Percentiles rank a stretch among this genome's conserved stretches.
phyloP scores from a whole-genome alignment of 345 rosid species.

The Gossypium thurberi region DNA sequence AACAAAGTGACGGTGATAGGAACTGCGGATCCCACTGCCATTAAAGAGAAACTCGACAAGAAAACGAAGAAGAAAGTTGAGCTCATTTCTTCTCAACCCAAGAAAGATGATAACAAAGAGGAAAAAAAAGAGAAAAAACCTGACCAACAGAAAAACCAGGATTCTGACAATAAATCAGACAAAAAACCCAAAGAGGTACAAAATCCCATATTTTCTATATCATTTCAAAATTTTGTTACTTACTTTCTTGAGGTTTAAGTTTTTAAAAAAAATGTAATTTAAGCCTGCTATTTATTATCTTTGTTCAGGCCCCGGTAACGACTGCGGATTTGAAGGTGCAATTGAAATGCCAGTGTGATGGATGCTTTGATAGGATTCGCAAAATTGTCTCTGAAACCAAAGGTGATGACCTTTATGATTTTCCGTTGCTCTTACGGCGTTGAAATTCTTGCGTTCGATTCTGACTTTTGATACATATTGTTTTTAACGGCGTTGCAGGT shows the following conservation, averaged over 20 bases:
- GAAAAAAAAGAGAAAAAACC: constrained; percentile 13
- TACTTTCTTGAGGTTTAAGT: neutral
- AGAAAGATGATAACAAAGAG: constrained; percentile 37
- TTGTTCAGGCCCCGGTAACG: constrained; percentile 45
- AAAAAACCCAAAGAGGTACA: constrained; percentile 53
- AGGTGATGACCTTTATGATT: constrained; percentile 35
- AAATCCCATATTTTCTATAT: neutral
- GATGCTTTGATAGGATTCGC: constrained; percentile 62
- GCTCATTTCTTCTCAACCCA: constrained; percentile 71
- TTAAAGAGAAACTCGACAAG: constrained; percentile 35
- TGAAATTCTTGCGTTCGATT: neutral
- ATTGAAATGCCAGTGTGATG: constrained; percentile 67
- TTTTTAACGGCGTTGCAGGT: constrained; percentile 30
- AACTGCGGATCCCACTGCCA: constrained; percentile 47
- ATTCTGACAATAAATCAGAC: constrained; percentile 16
- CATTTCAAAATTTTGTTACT: neutral
- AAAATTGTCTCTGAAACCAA: constrained; percentile 41
- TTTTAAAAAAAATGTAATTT: neutral
- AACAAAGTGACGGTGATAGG: constrained; percentile 64
- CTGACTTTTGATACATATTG: neutral
- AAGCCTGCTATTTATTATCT: neutral
- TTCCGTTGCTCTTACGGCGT: neutral
- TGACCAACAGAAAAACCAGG: constrained; percentile 22
- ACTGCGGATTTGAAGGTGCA: constrained; percentile 57
- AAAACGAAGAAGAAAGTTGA: constrained; percentile 62